Conservation (phyloP, 1,284 basidiomycete species). For the Cutaneotrichosporon sp. region DNA sequence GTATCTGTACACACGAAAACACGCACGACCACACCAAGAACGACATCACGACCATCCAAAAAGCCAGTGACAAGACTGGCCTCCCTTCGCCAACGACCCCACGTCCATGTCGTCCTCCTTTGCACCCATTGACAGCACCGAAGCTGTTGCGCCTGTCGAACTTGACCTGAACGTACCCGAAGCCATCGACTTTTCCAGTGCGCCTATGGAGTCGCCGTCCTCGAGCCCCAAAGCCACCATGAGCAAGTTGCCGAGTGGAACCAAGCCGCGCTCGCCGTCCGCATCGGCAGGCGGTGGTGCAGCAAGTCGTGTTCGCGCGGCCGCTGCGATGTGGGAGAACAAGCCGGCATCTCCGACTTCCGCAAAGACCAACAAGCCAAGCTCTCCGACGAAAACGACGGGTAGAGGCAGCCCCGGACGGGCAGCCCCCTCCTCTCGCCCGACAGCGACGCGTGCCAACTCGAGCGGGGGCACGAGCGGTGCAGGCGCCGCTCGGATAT, state of each 20-base stretch:
- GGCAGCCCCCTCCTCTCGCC: background rate
- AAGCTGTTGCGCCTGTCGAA: background rate
- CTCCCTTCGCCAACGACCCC: background rate
- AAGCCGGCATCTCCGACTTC: conserved; percentile 4
- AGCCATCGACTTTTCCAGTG: background rate
- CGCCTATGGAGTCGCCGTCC: background rate
- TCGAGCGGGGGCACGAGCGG: background rate
- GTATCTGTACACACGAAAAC: background rate
- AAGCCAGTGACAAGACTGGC: background rate
- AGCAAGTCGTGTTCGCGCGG: conserved; percentile 14
- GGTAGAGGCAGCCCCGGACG: background rate
- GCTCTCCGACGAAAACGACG: background rate
- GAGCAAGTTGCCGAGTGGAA: background rate
- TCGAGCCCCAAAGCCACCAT: background rate
- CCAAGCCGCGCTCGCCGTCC: conserved; percentile 4
- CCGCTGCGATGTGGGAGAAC: conserved; percentile 17
- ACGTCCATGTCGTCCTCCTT: background rate
- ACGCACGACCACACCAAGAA: background rate
- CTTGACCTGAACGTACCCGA: background rate
- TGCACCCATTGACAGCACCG: no score
- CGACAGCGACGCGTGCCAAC: background rate
- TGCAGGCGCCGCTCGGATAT: no score
- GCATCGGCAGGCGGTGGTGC: background rate
- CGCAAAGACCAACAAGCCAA: background rate
- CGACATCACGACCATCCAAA: no score